Evolutionary conservation across 352 stramenopile species (phyloP).

Genomic region (Pythium diclinum): DNA sequence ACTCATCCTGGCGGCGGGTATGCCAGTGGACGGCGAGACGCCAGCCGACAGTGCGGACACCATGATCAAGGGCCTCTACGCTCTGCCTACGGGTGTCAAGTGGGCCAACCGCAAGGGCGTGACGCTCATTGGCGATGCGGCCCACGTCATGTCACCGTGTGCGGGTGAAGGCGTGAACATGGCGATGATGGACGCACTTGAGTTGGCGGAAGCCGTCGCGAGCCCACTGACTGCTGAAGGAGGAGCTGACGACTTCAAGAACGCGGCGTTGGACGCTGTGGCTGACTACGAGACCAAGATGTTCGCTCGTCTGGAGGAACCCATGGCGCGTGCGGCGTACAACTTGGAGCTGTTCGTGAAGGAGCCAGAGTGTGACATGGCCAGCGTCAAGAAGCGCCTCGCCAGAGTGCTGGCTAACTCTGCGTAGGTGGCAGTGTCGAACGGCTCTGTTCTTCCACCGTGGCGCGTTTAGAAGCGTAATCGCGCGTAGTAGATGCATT

Average conservation of each 20-base stretch:
- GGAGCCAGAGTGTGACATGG: neutral
- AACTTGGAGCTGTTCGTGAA: slow-evolving; percentile 21
- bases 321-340: slow-evolving; percentile 5
- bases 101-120: slow-evolving; percentile 23
- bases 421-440: too few relatives aligned
- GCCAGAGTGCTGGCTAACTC: neutral
- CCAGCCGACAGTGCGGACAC: neutral
- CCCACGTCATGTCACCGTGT: slow-evolving; percentile 39
- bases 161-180: slow-evolving; percentile 33
- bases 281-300: slow-evolving; percentile 16
- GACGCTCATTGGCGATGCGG: slow-evolving; percentile 32
- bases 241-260: neutral
- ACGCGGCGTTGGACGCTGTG: slow-evolving; percentile 4
- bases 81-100: slow-evolving; percentile 13
- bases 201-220: slow-evolving; percentile 17
- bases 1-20: slow-evolving; percentile 8
- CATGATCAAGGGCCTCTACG: slow-evolving; percentile 13
- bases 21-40: neutral
- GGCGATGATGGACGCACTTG: slow-evolving; percentile 27
- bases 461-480: too few relatives aligned
- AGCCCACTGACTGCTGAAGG: neutral
- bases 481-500: too few relatives aligned
- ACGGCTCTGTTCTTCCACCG: too few relatives aligned
- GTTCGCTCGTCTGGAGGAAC: slow-evolving; percentile 7
- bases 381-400: neutral